phyloP scores from a whole-genome alignment of 345 rosid genomes.

The Hibiscus mutabilis region DNA sequence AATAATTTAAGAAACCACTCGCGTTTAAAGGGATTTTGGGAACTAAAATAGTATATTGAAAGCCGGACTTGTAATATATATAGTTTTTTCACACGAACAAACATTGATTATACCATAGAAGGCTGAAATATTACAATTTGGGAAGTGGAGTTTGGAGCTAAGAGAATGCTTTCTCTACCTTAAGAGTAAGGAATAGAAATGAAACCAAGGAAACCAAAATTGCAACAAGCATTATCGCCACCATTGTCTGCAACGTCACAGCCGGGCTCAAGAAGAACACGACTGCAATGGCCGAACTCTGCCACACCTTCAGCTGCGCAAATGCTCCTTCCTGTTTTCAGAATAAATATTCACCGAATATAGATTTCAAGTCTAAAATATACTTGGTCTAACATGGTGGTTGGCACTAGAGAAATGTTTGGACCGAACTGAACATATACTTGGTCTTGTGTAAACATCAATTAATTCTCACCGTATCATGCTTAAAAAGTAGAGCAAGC shows the following conservation, averaged over 20 bases:
- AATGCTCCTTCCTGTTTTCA: slow-evolving; percentile 84
- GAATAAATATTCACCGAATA: background rate
- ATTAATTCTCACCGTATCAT: slow-evolving; percentile 50
- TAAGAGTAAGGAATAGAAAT: background rate
- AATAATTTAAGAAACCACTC: too few species aligned
- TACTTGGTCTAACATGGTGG: background rate
- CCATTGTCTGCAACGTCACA: slow-evolving; percentile 62
- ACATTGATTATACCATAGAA: background rate
- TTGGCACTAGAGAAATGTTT: background rate
- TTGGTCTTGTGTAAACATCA: background rate
- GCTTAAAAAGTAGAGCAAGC: slow-evolving; percentile 72
- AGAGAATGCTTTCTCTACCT: slow-evolving; percentile 9
- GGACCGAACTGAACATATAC: background rate
- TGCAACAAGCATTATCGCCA: slow-evolving; percentile 44
- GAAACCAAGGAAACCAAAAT: slow-evolving; percentile 17
- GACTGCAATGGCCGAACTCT: slow-evolving; percentile 64
- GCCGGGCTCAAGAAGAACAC: slow-evolving; percentile 75
- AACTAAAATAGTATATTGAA: background rate
- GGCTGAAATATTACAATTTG: background rate
- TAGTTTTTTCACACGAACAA: too few species aligned
- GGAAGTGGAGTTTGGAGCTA: background rate
- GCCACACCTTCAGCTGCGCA: slow-evolving; percentile 96
- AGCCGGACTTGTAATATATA: too few species aligned
- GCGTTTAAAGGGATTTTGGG: too few species aligned
- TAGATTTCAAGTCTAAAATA: background rate